These are phyloP conservation scores for Linderniella brevidens DNA, from an alignment of 257 asterid species.

Conservation along the genomic window DNA sequence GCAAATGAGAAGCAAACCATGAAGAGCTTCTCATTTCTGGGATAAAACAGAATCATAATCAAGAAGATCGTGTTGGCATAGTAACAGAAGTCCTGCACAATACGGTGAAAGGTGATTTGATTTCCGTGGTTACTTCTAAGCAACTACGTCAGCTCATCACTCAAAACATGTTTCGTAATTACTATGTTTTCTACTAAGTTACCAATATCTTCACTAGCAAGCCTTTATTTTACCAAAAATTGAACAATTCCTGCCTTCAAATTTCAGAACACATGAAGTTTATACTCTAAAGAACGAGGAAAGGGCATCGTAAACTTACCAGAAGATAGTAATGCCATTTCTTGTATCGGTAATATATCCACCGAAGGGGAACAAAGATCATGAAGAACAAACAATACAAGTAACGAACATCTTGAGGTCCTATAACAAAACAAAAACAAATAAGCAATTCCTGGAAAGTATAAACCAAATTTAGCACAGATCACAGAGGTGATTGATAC, in stretches of 20 bases:
- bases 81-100: constrained; percentile 79
- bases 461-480: not conserved
- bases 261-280: too few relatives aligned
- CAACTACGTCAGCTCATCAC: not conserved
- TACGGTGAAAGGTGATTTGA: not conserved
- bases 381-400: constrained; percentile 70
- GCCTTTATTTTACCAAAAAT: too few relatives aligned
- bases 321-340: constrained; percentile 97
- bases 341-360: constrained; percentile 94
- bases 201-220: too few relatives aligned
- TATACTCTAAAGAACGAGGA: too few relatives aligned
- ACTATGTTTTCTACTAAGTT: too few relatives aligned
- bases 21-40: constrained; percentile 81
- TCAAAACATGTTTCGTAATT: too few relatives aligned
- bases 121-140: constrained; percentile 6
- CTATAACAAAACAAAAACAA: constrained; percentile 19
- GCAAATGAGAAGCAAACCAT: constrained; percentile 98
- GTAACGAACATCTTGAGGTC: constrained; percentile 91
- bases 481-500: constrained; percentile 9
- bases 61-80: constrained; percentile 86
- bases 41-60: constrained; percentile 64
- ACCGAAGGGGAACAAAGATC: constrained; percentile 48
- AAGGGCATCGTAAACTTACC: constrained; percentile 25
- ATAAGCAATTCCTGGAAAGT: not conserved
- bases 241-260: too few relatives aligned